These are phyloP conservation scores for Leishmania martiniquensis DNA, from an alignment of 208 protist species.

Conservation along the genomic window DNA sequence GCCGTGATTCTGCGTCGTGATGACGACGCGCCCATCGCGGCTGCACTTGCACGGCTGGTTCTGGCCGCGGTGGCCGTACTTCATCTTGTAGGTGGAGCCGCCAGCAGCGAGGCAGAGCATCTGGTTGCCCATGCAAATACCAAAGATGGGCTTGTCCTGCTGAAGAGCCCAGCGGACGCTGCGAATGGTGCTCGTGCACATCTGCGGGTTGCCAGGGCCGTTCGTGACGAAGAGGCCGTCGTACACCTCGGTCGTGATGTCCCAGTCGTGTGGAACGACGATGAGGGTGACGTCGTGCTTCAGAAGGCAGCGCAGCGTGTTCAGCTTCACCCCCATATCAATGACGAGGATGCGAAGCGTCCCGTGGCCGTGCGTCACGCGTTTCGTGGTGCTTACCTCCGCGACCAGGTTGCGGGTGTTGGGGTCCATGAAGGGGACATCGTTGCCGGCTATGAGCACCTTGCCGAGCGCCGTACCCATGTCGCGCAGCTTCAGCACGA, in stretches of 20 bases:
- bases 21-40: conserved; percentile 91
- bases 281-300: conserved; percentile 87
- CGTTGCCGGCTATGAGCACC: conserved; percentile 69
- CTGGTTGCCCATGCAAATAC: conserved; percentile 99
- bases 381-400: conserved; percentile 92
- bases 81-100: conserved; percentile 97
- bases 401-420: conserved; percentile 96
- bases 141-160: conserved; percentile 96
- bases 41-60: conserved; percentile 97
- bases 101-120: conserved; percentile 95
- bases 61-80: conserved; percentile 98
- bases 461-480: conserved; percentile 94
- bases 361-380: conserved; percentile 86
- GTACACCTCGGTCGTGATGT: conserved; percentile 94
- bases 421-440: conserved; percentile 93
- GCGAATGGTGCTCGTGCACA: conserved; percentile 93
- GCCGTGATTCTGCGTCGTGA: conserved; percentile 99
- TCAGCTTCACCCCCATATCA: conserved; percentile 96
- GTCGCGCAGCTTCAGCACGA: conserved; percentile 97
- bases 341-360: conserved; percentile 89
- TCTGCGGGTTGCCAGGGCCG: conserved; percentile 93
- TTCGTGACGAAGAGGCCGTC: conserved; percentile 98
- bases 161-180: conserved; percentile 91
- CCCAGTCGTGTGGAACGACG: conserved; percentile 94
- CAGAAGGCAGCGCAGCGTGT: conserved; percentile 94